Base-by-base conservation (phyloP, 345 rosid species). In the Hibiscus mutabilis region DNA sequence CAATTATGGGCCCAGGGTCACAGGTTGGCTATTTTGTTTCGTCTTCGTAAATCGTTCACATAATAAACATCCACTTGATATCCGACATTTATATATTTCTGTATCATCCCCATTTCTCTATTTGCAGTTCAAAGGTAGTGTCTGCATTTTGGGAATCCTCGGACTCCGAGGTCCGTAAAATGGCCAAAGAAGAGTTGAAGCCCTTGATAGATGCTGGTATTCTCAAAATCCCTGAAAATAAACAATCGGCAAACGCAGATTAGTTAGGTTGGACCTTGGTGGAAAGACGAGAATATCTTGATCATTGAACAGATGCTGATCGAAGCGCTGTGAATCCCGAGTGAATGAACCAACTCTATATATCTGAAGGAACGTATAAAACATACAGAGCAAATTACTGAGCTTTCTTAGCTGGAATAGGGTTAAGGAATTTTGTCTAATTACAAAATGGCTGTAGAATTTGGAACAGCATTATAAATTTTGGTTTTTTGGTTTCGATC, bases 71-170 rank as follows among this genome's bases (percentile, higher is more conserved):
- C 61, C 29, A 52, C 21, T 58, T 53, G 33, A 19, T 59, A n/a
- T 76, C 72, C 37, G 6, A 60, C 51, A 16, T 72, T 37, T 5
- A 49, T 12, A 49, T 31, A 29, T 21, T 35, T 9, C 8, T 11
- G 53, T 63, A 10, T 35, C 49, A 56, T 42, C 65, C 49, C 52
- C 42, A 2, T 77, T 74, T n/a, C 29, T 78, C 18, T 64, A 47
- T 24, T 66, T 82, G 79, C 96, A 95, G 96, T 79, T 80, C 87
- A 9, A 96, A 83, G 89, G 95, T 92, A 69, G 61, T 92, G 49
- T 56, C 62, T 69, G 96, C 91, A 22, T 96, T 84, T 82, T 60
- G 86, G 76, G 97, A 90, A 82, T 86, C 91, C 2, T 66, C 80
- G 0, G 84, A 90, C 44, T 33, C 87, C 47, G 58, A 82, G 67